phyloP scores from a whole-genome alignment of 805 yeast species.

The baker's yeast (Saccharomyces cerevisiae) region DNA sequence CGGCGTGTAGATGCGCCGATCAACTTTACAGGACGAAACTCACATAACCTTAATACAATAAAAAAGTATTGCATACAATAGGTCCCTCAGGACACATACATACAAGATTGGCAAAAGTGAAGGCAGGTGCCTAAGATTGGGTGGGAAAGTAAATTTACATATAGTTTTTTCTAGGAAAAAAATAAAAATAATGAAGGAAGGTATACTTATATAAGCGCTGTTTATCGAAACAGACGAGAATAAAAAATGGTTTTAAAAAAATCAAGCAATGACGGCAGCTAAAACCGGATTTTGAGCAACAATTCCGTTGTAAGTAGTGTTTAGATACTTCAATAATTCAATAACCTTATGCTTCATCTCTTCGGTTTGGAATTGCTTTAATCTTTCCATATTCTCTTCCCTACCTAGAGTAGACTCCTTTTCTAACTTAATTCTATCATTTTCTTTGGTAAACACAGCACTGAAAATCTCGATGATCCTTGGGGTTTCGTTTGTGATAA shows the following conservation, averaged over 20 bases:
- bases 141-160: not conserved
- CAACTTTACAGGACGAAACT: not conserved
- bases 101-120: not conserved
- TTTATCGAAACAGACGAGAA: not conserved
- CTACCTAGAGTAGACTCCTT: constrained; percentile 75
- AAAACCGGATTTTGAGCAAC: constrained; percentile 41
- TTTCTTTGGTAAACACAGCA: constrained; percentile 64
- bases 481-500: constrained; percentile 48
- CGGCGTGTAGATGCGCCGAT: not conserved
- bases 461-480: constrained; percentile 61
- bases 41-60: not conserved
- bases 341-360: constrained; percentile 59
- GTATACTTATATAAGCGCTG: not conserved
- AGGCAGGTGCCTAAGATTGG: not conserved
- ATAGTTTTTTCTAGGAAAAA: not conserved
- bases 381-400: constrained; percentile 70
- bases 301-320: constrained; percentile 53
- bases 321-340: constrained; percentile 65
- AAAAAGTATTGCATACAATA: not conserved
- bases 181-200: not conserved
- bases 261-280: constrained; percentile 30
- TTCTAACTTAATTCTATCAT: constrained; percentile 60
- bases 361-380: constrained; percentile 68
- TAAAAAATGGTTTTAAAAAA: not conserved
- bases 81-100: not conserved